phyloP scores from a whole-genome alignment of 306 rosid genomes.

The peach (Prunus persica) region DNA sequence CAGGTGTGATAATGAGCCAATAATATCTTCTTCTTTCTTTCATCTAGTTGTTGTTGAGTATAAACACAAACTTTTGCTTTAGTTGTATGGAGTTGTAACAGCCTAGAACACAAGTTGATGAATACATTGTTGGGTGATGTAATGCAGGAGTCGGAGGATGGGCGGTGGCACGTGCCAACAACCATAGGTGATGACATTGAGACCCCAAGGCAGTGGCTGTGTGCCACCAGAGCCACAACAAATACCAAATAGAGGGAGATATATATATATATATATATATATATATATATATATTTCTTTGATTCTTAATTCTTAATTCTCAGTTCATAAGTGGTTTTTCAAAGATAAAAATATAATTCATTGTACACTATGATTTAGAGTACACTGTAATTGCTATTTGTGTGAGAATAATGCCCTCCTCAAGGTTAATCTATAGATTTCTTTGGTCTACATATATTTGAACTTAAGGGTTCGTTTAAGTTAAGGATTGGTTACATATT shows the following conservation, averaged over 20 bases:
- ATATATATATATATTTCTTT: too few relatives aligned
- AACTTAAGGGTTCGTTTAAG: too few relatives aligned
- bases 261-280: too few relatives aligned
- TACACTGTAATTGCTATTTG: background rate
- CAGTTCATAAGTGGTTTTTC: background rate
- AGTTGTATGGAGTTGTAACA: background rate
- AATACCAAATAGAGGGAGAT: conserved; percentile 13
- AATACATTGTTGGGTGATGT: conserved; percentile 7
- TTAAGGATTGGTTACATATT: too few relatives aligned
- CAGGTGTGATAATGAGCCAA: conserved; percentile 54
- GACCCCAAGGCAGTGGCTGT: conserved; percentile 78
- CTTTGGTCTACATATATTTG: too few relatives aligned
- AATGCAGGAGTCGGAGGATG: conserved; percentile 73
- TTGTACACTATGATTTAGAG: background rate
- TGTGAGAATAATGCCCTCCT: background rate
- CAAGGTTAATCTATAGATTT: too few relatives aligned
- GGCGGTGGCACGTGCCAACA: conserved; percentile 82
- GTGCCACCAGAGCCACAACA: conserved; percentile 56
- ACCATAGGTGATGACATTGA: conserved; percentile 65
- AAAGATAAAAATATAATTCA: background rate
- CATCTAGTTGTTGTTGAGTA: background rate
- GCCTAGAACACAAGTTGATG: conserved; percentile 5
- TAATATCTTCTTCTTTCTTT: background rate
- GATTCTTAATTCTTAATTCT: background rate
- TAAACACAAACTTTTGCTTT: background rate